Base-by-base conservation (phyloP, 495 filamentous ascomycete genomes). In the Cudoniella acicularis region DNA sequence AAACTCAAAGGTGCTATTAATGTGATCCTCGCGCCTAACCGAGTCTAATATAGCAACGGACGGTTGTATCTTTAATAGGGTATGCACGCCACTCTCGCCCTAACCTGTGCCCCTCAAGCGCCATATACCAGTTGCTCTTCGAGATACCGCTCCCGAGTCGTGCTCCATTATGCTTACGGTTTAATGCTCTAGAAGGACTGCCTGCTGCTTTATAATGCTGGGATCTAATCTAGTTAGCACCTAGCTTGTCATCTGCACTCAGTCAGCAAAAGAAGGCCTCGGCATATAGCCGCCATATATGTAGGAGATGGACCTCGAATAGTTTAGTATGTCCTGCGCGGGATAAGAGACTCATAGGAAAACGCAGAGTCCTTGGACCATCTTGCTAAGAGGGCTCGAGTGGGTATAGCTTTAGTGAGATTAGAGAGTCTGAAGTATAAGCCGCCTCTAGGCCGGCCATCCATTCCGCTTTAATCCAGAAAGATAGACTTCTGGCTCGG, bases 381-480 rank as follows among this genome's bases (percentile, higher is more conserved):
- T 36, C 25, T 20, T 25, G 20, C 10, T 23, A 25, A 58, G 23
- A 58, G 9, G 20, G 56, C 56, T 24, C 45, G 26, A 24, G 2
- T 51, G 18, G 30, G 47, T 48, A 22, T 58, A 18, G 56, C 56
- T 36, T 36, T 58, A 24, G 56, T 58, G 18, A 58, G 56, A 36
- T 22, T 58, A 26, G 46, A 58, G 56, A 58, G 24, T 17, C 47
- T 58, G 25, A 26, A 25, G 25, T 58, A 58, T 58, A 2, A 58
- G 25, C 25, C 56, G 2, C 47, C 25, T 50, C 27, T 36, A 36
- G 27, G 30, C 27, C 16, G 47, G 47, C 56, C 47, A 16, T 36
- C 20, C 2, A 58, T 58, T 58, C 56, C 30, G 25, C 56, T 58
- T 41, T 25, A 58, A 36, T 36, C 47, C 9, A 58, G 26, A 58